Evolutionary conservation across 495 filamentous ascomycete genomes (phyloP).

Genomic region (Tuber microsphaerosporum): DNA sequence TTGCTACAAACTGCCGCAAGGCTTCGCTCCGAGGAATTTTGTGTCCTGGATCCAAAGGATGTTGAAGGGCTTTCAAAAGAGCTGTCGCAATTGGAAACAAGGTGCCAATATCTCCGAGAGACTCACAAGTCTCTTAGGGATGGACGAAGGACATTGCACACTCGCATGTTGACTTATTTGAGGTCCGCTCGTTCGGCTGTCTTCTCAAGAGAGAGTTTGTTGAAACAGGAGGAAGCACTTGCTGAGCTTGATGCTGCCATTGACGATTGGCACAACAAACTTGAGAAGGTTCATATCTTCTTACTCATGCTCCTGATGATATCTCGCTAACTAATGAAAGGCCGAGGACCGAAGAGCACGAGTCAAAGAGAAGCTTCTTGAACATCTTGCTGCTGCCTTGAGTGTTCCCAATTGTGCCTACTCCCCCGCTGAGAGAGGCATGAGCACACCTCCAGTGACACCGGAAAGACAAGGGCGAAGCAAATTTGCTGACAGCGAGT

Average conservation of each 20-base stretch:
- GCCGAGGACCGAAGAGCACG: slow-evolving; percentile 65
- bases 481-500: slow-evolving; percentile 20
- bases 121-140: slow-evolving; percentile 61
- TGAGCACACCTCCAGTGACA: slow-evolving; percentile 44
- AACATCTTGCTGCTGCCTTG: slow-evolving; percentile 61
- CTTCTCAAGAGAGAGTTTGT: slow-evolving; percentile 60
- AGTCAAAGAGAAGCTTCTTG: slow-evolving; percentile 67
- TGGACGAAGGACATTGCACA: slow-evolving; percentile 61
- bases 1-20: slow-evolving; percentile 56
- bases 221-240: slow-evolving; percentile 69
- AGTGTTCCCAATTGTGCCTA: slow-evolving; percentile 25
- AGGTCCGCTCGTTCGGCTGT: slow-evolving; percentile 55
- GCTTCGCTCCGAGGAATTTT: slow-evolving; percentile 58
- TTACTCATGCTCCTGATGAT: not conserved
- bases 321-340: slow-evolving; percentile 31
- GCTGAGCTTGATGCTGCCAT: slow-evolving; percentile 65
- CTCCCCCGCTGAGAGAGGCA: slow-evolving; percentile 9
- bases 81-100: slow-evolving; percentile 60
- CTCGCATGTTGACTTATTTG: slow-evolving; percentile 61
- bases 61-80: slow-evolving; percentile 64
- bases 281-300: slow-evolving; percentile 48
- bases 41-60: slow-evolving; percentile 60
- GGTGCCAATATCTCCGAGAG: slow-evolving; percentile 63
- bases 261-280: slow-evolving; percentile 66
- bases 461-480: slow-evolving; percentile 40